Conservation (phyloP, 176 grass and related monocot genomes). For the Metroxylon sagu region DNA sequence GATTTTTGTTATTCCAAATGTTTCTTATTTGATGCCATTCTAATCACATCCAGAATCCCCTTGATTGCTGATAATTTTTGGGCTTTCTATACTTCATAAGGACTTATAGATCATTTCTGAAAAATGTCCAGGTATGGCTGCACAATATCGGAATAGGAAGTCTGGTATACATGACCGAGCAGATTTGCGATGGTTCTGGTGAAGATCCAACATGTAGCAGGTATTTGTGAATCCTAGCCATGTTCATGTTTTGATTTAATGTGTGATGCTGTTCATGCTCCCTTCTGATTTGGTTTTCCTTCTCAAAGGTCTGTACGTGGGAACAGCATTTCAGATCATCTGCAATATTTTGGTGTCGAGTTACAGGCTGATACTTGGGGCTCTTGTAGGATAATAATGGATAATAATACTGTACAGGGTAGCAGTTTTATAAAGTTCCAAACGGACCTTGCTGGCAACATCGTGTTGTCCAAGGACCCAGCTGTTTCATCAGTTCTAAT, state of each 20-base stretch:
- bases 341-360: constrained; percentile 55
- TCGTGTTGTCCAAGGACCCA: constrained; percentile 27
- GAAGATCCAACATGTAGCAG: constrained; percentile 62
- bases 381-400: constrained; percentile 71
- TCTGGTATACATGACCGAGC: constrained; percentile 27
- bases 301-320: constrained; percentile 29
- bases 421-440: constrained; percentile 20
- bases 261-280: neutral
- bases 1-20: no score
- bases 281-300: neutral
- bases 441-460: constrained; percentile 41
- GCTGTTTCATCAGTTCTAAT: constrained; percentile 17
- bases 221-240: constrained; percentile 9
- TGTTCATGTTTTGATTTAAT: neutral
- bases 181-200: constrained; percentile 46
- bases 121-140: constrained; percentile 53
- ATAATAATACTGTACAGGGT: constrained; percentile 9
- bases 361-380: constrained; percentile 78
- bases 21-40: no score
- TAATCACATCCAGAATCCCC: no score
- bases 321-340: constrained; percentile 64
- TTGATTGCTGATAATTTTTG: no score
- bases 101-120: no score
- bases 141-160: constrained; percentile 20
- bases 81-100: no score